Percentiles rank a stretch among this genome's conserved stretches.
Evolutionary conservation across 2,329 filamentous ascomycete species (phyloP).

Genomic region (Curvularia verruculosa): DNA sequence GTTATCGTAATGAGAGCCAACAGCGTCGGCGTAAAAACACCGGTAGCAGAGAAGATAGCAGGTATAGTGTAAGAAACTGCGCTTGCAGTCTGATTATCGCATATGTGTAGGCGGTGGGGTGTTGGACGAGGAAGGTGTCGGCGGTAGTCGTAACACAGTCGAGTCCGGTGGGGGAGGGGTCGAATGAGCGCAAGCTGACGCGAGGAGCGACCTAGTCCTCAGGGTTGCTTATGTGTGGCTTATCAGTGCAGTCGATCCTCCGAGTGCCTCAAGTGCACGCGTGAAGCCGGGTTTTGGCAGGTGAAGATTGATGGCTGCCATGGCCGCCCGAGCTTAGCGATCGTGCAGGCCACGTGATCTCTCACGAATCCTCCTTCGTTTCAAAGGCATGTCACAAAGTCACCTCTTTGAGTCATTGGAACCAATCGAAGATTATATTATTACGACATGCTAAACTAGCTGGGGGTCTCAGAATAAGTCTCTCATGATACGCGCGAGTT

Average conservation of each 20-base stretch:
- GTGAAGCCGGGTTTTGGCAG: conserved; percentile 19
- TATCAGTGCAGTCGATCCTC: conserved; percentile 8
- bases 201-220: conserved; percentile 1
- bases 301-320: conserved; percentile 22
- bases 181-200: conserved; percentile 18
- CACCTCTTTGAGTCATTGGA: not conserved
- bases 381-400: not conserved
- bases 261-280: conserved; percentile 10
- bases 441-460: not conserved
- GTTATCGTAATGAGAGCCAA: conserved; percentile 9
- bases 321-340: conserved; percentile 25
- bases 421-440: not conserved
- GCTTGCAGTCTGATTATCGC: conserved; percentile 27
- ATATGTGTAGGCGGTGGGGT: conserved; percentile 18
- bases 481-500: conserved; percentile 64
- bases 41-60: not conserved
- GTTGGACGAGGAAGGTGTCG: conserved; percentile 13
- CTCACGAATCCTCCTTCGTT: conserved; percentile 2
- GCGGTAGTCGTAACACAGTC: conserved; percentile 18
- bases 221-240: not conserved
- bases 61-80: conserved; percentile 18
- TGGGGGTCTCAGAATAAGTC: conserved; percentile 59
- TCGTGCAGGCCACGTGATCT: conserved; percentile 23
- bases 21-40: conserved; percentile 1
- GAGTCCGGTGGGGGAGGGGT: conserved; percentile 22